Conservation (phyloP, 768 basidiomycete genomes). For the Rhodotorula babjevae region DNA sequence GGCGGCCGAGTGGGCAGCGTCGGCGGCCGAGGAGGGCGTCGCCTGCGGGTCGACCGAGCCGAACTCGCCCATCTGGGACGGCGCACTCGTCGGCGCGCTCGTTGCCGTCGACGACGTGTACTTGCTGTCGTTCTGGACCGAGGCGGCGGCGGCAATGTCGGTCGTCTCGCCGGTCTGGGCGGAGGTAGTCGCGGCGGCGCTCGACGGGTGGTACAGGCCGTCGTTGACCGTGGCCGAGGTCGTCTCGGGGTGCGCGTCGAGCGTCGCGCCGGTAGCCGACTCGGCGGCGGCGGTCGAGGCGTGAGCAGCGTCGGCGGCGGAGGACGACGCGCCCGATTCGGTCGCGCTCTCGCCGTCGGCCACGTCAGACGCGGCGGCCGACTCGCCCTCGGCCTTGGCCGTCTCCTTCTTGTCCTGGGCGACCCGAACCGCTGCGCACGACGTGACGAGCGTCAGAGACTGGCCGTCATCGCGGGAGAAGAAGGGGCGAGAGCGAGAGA, state of each 20-base stretch:
- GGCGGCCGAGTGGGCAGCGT: background rate
- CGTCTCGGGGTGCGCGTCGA: background rate
- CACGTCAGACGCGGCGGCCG: background rate
- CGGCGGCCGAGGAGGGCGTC: background rate
- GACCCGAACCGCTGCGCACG: background rate
- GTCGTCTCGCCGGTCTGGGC: background rate
- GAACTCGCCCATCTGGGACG: background rate
- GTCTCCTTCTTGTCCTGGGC: constrained; percentile 3
- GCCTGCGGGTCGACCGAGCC: background rate
- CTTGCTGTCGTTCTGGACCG: constrained; percentile 7
- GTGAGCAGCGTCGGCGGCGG: background rate
- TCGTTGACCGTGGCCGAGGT: constrained; percentile 5
- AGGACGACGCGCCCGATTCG: no score
- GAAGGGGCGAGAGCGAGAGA: background rate
- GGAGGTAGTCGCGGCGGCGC: no score
- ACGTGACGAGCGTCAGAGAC: no score
- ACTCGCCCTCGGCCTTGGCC: background rate
- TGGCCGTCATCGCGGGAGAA: background rate
- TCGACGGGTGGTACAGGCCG: constrained; percentile 15
- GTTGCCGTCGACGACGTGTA: constrained; percentile 2
- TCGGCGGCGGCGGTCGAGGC: background rate
- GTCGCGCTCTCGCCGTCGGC: no score
- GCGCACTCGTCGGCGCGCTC: background rate
- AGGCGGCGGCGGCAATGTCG: background rate
- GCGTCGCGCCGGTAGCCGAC: background rate